Percentiles rank a stretch among this genome's conserved stretches.
phyloP scores from a whole-genome alignment of 148 eudicot genomes.

The Agrostemma githago region DNA sequence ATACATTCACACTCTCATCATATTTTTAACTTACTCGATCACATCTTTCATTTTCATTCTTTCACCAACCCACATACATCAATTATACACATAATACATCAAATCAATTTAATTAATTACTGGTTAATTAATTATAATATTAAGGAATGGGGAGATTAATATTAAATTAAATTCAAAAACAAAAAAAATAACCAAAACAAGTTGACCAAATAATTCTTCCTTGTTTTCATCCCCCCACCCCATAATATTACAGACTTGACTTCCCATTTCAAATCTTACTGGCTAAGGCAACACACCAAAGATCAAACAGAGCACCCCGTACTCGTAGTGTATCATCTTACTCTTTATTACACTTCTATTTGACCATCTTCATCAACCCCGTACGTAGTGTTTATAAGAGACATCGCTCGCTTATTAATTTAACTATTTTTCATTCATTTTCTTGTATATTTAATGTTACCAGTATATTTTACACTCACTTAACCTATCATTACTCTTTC shows the following conservation, averaged over 20 bases:
- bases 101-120: neutral
- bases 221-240: neutral
- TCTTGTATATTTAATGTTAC: too few relatives aligned
- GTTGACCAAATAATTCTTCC: constrained; percentile 13
- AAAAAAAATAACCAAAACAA: constrained; percentile 31
- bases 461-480: too few relatives aligned
- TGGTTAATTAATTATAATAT: neutral
- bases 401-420: too few relatives aligned
- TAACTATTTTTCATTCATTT: too few relatives aligned
- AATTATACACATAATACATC: neutral
- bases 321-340: neutral
- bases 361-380: too few relatives aligned
- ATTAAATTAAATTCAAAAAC: constrained; percentile 1
- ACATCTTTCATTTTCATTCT: neutral
- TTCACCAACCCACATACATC: constrained; percentile 19
- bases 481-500: too few relatives aligned
- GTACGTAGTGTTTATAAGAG: too few relatives aligned
- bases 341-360: too few relatives aligned
- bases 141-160: constrained; percentile 5
- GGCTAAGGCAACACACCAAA: neutral
- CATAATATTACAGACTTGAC: constrained; percentile 17
- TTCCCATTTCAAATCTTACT: neutral
- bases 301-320: constrained; percentile 2
- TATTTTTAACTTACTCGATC: neutral
- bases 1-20: neutral